Evolutionary conservation across 108 stramenopile species (phyloP).

Genomic region (Cylindrotheca closterium): DNA sequence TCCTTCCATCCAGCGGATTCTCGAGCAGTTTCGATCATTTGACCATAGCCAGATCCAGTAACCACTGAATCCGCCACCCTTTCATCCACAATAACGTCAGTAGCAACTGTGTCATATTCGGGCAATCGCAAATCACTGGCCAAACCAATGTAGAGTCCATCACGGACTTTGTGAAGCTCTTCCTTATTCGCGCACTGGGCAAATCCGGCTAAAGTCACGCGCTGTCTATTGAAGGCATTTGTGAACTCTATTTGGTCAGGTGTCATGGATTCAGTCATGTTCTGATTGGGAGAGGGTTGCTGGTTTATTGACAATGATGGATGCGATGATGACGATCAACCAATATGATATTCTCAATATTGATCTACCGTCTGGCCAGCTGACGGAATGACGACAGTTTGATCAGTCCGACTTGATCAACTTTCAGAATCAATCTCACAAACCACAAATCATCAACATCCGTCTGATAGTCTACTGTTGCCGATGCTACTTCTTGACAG

Average conservation of each 20-base stretch:
- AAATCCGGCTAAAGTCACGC: conserved; percentile 56
- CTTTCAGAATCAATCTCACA: too few relatives aligned
- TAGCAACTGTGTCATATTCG: conserved; percentile 56
- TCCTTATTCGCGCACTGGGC: conserved; percentile 48
- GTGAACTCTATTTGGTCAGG: conserved; percentile 49
- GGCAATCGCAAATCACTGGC: conserved; percentile 69
- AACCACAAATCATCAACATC: too few relatives aligned
- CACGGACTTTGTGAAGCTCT: conserved; percentile 56
- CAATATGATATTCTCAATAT: too few relatives aligned
- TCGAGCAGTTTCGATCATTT: conserved; percentile 44
- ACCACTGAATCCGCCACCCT: conserved; percentile 29
- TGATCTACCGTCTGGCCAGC: too few relatives aligned
- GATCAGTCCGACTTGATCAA: too few relatives aligned
- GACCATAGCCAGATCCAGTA: conserved; percentile 36
- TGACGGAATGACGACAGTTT: too few relatives aligned
- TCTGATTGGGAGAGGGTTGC: too few relatives aligned
- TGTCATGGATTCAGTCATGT: conserved; percentile 19
- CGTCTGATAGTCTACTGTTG: too few relatives aligned
- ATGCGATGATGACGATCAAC: too few relatives aligned
- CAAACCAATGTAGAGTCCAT: conserved; percentile 63
- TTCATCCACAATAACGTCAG: conserved; percentile 34
- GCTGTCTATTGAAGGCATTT: conserved; percentile 60
- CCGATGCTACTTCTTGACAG: too few relatives aligned
- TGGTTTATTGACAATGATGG: too few relatives aligned
- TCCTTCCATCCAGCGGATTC: conserved; percentile 35